Conservation (phyloP, 2,329 filamentous ascomycete species). For the Corinectria fuckeliana region DNA sequence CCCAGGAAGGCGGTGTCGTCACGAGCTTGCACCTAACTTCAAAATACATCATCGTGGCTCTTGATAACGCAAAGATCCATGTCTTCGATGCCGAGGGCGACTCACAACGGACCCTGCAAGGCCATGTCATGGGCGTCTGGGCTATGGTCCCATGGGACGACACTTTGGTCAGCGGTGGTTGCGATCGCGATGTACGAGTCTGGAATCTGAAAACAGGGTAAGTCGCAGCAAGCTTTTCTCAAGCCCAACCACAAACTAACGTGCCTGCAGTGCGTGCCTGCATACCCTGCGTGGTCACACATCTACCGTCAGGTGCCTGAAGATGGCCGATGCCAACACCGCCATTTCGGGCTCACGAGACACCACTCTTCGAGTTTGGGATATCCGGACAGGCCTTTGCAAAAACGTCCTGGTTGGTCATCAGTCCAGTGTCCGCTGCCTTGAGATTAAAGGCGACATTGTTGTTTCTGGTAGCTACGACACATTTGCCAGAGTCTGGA, state of each 20-base stretch:
- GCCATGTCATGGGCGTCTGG: slow-evolving; percentile 99
- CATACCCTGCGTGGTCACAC: slow-evolving; percentile 93
- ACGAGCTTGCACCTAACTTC: slow-evolving; percentile 93
- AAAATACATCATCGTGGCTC: slow-evolving; percentile 95
- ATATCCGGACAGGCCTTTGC: slow-evolving; percentile 86
- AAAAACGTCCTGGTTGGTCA: slow-evolving; percentile 92
- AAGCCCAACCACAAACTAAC: slow-evolving; percentile 25
- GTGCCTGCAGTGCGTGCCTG: slow-evolving; percentile 65
- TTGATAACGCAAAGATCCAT: slow-evolving; percentile 98
- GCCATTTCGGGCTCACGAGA: slow-evolving; percentile 97
- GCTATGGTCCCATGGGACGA: slow-evolving; percentile 99
- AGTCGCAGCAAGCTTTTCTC: slow-evolving; percentile 39
- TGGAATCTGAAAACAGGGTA: slow-evolving; percentile 97
- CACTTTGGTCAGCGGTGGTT: slow-evolving; percentile 92
- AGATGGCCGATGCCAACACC: slow-evolving; percentile 94
- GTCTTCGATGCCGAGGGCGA: slow-evolving; percentile 94
- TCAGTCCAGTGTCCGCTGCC: slow-evolving; percentile 91
- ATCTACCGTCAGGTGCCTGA: slow-evolving; percentile 93
- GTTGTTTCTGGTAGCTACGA: slow-evolving; percentile 99
- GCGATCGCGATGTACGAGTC: slow-evolving; percentile 93
- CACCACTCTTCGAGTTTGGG: slow-evolving; percentile 94
- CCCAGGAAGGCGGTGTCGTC: slow-evolving; percentile 94
- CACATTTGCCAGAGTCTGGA: slow-evolving; percentile 96
- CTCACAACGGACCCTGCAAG: slow-evolving; percentile 85
- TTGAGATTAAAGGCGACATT: slow-evolving; percentile 95